A percentile compares a stretch with the other conserved stretches of the same genome.
These are phyloP conservation scores for Aspergillus sergii DNA, from an alignment of 2,329 filamentous ascomycete species.

Conservation along the genomic window DNA sequence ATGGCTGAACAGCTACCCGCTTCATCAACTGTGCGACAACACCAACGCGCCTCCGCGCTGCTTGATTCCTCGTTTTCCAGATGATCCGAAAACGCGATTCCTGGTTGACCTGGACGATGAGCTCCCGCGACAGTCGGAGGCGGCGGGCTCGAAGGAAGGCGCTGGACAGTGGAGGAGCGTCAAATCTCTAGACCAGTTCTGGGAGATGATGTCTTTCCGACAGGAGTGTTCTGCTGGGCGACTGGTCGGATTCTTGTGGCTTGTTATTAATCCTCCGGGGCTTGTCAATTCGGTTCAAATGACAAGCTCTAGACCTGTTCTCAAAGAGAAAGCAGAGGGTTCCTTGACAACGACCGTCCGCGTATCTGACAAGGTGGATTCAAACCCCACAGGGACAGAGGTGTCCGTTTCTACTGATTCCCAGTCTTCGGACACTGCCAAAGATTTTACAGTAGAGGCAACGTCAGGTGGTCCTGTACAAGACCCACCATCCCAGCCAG, in stretches of 20 bases:
- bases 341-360: not conserved
- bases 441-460: not conserved
- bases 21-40: slow-evolving; percentile 71
- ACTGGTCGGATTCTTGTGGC: slow-evolving; percentile 92
- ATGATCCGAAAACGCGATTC: slow-evolving; percentile 92
- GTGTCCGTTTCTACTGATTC: not conserved
- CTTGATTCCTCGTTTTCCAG: slow-evolving; percentile 86
- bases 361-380: not conserved
- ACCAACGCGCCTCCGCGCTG: slow-evolving; percentile 75
- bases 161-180: slow-evolving; percentile 80
- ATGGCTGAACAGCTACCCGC: slow-evolving; percentile 67
- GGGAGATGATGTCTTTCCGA: slow-evolving; percentile 96
- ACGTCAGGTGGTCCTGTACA: not conserved
- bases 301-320: slow-evolving; percentile 26
- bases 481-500: not conserved
- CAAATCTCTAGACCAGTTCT: slow-evolving; percentile 84
- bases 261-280: slow-evolving; percentile 72
- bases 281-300: slow-evolving; percentile 39
- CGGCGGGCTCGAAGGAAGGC: slow-evolving; percentile 45
- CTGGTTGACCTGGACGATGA: slow-evolving; percentile 88
- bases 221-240: slow-evolving; percentile 94
- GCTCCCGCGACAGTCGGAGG: slow-evolving; percentile 49
- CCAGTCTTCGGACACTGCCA: not conserved
- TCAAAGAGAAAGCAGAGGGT: slow-evolving; percentile 5
- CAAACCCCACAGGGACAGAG: not conserved